Conservation (phyloP, 2,329 filamentous ascomycete genomes). For the Tolypocladium paradoxum region DNA sequence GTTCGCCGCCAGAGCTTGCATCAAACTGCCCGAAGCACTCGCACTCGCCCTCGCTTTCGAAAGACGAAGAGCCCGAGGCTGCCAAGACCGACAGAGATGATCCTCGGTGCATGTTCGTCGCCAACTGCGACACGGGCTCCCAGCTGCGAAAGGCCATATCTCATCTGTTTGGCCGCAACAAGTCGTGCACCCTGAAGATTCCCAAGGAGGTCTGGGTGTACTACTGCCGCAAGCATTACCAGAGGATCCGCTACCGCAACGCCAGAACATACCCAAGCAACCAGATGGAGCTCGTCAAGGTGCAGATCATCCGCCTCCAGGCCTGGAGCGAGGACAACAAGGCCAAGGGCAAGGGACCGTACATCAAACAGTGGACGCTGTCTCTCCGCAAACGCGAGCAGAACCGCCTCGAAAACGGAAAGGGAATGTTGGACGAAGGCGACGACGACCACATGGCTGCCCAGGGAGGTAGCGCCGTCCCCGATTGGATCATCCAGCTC, state of each 20-base stretch:
- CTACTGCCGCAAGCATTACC: conserved; percentile 75
- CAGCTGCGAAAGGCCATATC: conserved; percentile 65
- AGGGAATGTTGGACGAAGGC: conserved; percentile 15
- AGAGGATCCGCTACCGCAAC: conserved; percentile 62
- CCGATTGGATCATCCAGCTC: conserved; percentile 36
- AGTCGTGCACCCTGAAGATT: conserved; percentile 61
- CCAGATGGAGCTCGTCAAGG: conserved; percentile 53
- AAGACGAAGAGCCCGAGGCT: conserved; percentile 6
- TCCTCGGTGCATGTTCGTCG: conserved; percentile 42
- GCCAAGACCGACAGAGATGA: conserved; percentile 11
- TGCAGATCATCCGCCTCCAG: conserved; percentile 52
- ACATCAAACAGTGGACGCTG: conserved; percentile 43
- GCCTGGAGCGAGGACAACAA: conserved; percentile 47
- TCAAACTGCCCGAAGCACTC: neutral
- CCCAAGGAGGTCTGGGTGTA: conserved; percentile 62
- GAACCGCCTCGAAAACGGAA: conserved; percentile 34
- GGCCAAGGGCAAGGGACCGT: conserved; percentile 15
- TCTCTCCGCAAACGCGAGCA: conserved; percentile 55
- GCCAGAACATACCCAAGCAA: conserved; percentile 46
- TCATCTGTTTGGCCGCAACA: conserved; percentile 76
- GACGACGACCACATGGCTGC: conserved; percentile 16
- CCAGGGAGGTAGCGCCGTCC: conserved; percentile 29
- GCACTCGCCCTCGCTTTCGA: neutral
- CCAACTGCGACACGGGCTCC: conserved; percentile 48
- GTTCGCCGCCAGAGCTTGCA: neutral